Conservation (phyloP, 352 stramenopile genomes). For the Blastocystis sp. region DNA sequence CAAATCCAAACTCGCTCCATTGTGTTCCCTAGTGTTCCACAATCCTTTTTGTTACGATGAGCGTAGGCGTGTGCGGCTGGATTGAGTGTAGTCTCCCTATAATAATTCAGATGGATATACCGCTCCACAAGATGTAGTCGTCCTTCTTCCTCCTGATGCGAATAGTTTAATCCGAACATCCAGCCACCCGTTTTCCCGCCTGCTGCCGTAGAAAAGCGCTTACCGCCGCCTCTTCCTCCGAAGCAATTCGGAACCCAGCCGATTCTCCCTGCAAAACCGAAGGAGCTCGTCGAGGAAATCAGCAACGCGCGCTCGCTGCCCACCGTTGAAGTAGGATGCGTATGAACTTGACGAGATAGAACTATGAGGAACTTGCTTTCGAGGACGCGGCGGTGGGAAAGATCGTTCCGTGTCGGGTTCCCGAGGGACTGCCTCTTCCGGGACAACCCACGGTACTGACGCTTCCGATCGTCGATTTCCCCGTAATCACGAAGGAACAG, state of each 20-base stretch:
- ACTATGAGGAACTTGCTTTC: background rate
- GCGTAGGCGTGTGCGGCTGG: too few species aligned
- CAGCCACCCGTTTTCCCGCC: too few species aligned
- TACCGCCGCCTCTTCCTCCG: background rate
- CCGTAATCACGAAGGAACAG: background rate
- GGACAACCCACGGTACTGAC: background rate
- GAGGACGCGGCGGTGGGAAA: background rate
- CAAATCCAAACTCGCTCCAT: too few species aligned
- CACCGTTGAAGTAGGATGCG: background rate
- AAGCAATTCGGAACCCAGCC: background rate
- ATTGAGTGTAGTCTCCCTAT: too few species aligned
- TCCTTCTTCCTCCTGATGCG: too few species aligned
- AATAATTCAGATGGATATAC: too few species aligned
- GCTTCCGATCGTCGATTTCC: conserved; percentile 6
- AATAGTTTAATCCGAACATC: too few species aligned
- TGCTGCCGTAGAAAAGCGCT: background rate
- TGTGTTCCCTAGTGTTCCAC: too few species aligned
- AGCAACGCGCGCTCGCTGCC: background rate
- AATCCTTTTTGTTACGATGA: too few species aligned
- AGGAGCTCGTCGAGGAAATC: background rate
- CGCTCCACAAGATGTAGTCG: too few species aligned
- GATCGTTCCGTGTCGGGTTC: background rate
- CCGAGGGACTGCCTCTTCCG: background rate
- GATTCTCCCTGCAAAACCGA: background rate
- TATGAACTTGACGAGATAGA: background rate